Conservation (phyloP, 1,284 basidiomycete genomes). For the Trichosporon inkin region DNA sequence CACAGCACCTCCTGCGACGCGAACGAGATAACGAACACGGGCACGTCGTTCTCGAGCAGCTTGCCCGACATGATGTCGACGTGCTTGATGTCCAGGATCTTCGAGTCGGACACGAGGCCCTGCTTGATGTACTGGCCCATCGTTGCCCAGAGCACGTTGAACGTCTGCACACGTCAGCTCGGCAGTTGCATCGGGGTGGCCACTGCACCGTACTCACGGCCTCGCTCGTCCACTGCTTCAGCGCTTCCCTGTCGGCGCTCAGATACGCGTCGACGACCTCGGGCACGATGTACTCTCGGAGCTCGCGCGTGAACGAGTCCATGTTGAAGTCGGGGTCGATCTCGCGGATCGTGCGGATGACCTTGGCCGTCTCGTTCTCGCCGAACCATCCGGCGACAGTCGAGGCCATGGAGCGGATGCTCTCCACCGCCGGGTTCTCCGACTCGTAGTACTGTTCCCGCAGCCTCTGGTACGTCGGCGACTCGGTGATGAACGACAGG, state of each 20-base stretch:
- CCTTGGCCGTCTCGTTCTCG: slow-evolving; percentile 95
- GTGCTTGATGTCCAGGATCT: slow-evolving; percentile 88
- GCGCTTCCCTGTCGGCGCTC: slow-evolving; percentile 75
- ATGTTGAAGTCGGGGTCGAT: slow-evolving; percentile 83
- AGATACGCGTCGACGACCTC: slow-evolving; percentile 96
- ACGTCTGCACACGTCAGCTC: no score
- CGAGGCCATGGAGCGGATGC: slow-evolving; percentile 75
- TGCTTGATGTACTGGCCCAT: slow-evolving; percentile 91
- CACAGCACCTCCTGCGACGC: slow-evolving; percentile 88
- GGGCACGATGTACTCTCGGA: slow-evolving; percentile 95
- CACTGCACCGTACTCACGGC: slow-evolving; percentile 76
- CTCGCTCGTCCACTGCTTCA: slow-evolving; percentile 92
- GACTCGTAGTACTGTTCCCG: slow-evolving; percentile 82
- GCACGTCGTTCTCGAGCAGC: slow-evolving; percentile 79
- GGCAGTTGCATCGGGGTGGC: no score
- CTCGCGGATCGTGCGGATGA: slow-evolving; percentile 76
- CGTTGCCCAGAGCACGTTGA: slow-evolving; percentile 95
- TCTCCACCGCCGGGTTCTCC: slow-evolving; percentile 81
- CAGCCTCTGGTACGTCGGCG: slow-evolving; percentile 53
- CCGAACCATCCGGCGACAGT: slow-evolving; percentile 85
- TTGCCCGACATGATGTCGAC: slow-evolving; percentile 77
- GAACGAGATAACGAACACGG: slow-evolving; percentile 91
- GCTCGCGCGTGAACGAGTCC: slow-evolving; percentile 81
- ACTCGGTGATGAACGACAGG: slow-evolving; percentile 58
- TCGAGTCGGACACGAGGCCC: slow-evolving; percentile 83